These are phyloP conservation scores for Solanum microdontum DNA, from an alignment of 257 asterid genomes.

Conservation along the genomic window DNA sequence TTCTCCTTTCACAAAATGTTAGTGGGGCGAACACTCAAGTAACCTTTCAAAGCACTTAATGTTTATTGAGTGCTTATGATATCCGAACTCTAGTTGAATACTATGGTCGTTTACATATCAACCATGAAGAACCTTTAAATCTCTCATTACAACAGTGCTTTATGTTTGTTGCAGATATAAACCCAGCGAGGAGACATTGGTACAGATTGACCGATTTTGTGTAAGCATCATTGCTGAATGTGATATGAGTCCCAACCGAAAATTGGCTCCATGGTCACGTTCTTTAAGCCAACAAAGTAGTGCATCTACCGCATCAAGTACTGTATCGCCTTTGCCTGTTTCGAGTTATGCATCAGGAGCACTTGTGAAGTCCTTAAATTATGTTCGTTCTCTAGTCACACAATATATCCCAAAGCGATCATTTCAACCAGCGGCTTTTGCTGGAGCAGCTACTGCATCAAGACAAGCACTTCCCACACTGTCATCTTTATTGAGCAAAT, in stretches of 20 bases:
- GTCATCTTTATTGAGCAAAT: slow-evolving; percentile 85
- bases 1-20: background rate
- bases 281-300: slow-evolving; percentile 58
- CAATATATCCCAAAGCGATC: slow-evolving; percentile 90
- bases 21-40: background rate
- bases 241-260: slow-evolving; percentile 57
- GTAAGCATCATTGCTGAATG: slow-evolving; percentile 81
- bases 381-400: slow-evolving; percentile 88
- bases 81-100: background rate
- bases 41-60: background rate
- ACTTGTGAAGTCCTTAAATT: slow-evolving; percentile 83
- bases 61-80: background rate
- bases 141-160: background rate
- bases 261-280: slow-evolving; percentile 63
- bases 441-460: slow-evolving; percentile 82
- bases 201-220: slow-evolving; percentile 90
- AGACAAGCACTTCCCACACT: slow-evolving; percentile 83
- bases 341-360: slow-evolving; percentile 86
- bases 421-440: slow-evolving; percentile 92
- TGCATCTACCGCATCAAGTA: slow-evolving; percentile 33
- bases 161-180: slow-evolving; percentile 61
- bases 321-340: slow-evolving; percentile 68
- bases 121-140: background rate
- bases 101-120: background rate
- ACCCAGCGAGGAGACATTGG: slow-evolving; percentile 93